Base-by-base conservation (phyloP, 768 basidiomycete species). In the Boletus subparvulus region DNA sequence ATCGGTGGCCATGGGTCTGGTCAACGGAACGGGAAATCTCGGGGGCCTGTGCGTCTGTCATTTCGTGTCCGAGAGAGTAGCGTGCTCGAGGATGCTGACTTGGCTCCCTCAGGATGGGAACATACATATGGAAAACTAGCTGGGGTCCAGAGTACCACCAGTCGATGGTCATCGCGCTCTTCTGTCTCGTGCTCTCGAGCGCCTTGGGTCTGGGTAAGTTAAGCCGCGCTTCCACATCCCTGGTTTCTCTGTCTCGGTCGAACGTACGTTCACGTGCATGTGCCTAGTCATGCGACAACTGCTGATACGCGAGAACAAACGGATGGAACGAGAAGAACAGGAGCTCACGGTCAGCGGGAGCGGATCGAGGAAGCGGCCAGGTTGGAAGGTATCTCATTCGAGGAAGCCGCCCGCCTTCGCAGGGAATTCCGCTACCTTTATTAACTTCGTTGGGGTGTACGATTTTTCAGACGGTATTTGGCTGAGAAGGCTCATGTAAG, bases 141-240 rank as follows among this genome's bases (percentile, higher is more conserved):
- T 87, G 85, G 84, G 75, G 83, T 8, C 85, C 86, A 1, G 61
- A 77, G 57, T 87, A 87, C 61, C 84, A 84, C 47, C 84, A 74
- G 43, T 83, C 83, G 0, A 83, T 87, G 83, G 73, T 75, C 40
- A 83, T 87, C 50, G 73, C 73, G 9, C 59, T 78, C 24, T 69
- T 65, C 13, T 61, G 72, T 14, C 63, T 80, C 13, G 63, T 59
- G 5, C 56, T 77, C 19, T 61, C 70, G 37, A 65, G 68, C 7
- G 42, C 65, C 2, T 68, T 79, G 17, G 65, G 73, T 16, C 42
- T 75, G 12, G 58, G 78, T 80, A 39, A 52, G 72, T 64, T 9
- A 35, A 39, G 33, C 7, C 3, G 14, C n/a, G 6, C 9, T 30
- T 17, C n/a, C 17, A 3, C 37, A 37, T 37, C 17, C 37, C 16